Conservation (phyloP, 352 stramenopile genomes). For the Stramenopiles sp. region DNA sequence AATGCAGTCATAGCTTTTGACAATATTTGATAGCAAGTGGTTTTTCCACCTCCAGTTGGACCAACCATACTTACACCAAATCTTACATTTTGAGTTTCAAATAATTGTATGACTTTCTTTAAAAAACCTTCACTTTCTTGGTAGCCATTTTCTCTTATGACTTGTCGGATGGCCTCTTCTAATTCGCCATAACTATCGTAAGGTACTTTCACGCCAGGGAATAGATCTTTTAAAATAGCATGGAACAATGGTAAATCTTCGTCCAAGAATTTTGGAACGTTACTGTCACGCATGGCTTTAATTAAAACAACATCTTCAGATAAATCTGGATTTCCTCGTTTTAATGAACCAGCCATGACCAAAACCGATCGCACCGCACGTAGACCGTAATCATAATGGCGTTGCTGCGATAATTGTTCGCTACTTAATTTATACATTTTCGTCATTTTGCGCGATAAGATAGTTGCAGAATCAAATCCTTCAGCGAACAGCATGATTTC, state of each 20-base stretch:
- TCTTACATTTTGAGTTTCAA: conserved; percentile 88
- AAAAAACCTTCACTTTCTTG: conserved; percentile 78
- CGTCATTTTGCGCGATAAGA: conserved; percentile 70
- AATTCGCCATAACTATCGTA: conserved; percentile 32
- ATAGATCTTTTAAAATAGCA: conserved; percentile 83
- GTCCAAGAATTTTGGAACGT: conserved; percentile 89
- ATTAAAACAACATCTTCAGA: conserved; percentile 80
- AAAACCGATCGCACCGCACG: conserved; percentile 81
- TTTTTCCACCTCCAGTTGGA: conserved; percentile 86
- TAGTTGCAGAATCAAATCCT: conserved; percentile 72
- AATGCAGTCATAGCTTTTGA: conserved; percentile 72
- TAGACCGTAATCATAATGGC: conserved; percentile 73
- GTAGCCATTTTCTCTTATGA: conserved; percentile 10
- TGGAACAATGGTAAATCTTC: conserved; percentile 93
- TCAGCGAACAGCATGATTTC: conserved; percentile 84
- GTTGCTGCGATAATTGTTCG: conserved; percentile 70
- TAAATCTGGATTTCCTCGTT: conserved; percentile 77
- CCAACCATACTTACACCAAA: conserved; percentile 97
- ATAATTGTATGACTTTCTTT: conserved; percentile 84
- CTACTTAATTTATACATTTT: conserved; percentile 71
- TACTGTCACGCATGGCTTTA: conserved; percentile 90
- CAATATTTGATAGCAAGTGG: conserved; percentile 84
- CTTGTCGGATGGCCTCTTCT: conserved; percentile 44
- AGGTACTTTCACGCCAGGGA: conserved; percentile 77
- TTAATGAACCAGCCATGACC: conserved; percentile 76